These are phyloP conservation scores for Conoideocrella luteorostrata DNA, from an alignment of 2,329 filamentous ascomycete genomes.

Conservation along the genomic window DNA sequence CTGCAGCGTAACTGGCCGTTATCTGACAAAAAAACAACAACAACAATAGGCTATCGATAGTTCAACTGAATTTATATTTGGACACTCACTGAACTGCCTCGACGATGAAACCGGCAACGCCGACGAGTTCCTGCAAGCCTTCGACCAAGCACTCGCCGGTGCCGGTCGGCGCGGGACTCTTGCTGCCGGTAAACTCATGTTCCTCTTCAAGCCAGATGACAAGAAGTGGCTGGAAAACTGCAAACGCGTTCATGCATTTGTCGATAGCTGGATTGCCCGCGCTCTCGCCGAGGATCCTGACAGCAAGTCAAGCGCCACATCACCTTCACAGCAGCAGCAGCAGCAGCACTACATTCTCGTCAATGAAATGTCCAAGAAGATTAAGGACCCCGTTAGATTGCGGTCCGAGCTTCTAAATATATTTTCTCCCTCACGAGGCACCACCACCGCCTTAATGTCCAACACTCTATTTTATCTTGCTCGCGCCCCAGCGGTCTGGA, in stretches of 20 bases:
- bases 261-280: slow-evolving; percentile 2
- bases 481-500: slow-evolving; percentile 1
- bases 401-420: slow-evolving; percentile 4
- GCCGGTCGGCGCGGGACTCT: neutral
- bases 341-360: slow-evolving; percentile 1
- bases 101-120: neutral
- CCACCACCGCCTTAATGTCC: slow-evolving; percentile 1
- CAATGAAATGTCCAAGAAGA: slow-evolving; percentile 4
- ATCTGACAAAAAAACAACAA: neutral
- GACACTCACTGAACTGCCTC: slow-evolving; percentile 3
- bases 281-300: neutral
- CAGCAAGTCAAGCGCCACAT: neutral
- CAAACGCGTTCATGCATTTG: slow-evolving; percentile 1
- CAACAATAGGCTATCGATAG: slow-evolving; percentile 4
- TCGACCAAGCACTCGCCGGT: neutral
- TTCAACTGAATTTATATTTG: slow-evolving; percentile 7
- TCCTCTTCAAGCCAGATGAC: neutral
- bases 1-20: no score
- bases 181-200: neutral
- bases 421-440: slow-evolving; percentile 1
- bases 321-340: no score
- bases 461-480: slow-evolving; percentile 2
- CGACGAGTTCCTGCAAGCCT: slow-evolving; percentile 2
- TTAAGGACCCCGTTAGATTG: neutral
- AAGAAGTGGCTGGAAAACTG: slow-evolving; percentile 1